phyloP scores from a whole-genome alignment of 2,329 filamentous ascomycete species.

The Fusarium sambucinum region DNA sequence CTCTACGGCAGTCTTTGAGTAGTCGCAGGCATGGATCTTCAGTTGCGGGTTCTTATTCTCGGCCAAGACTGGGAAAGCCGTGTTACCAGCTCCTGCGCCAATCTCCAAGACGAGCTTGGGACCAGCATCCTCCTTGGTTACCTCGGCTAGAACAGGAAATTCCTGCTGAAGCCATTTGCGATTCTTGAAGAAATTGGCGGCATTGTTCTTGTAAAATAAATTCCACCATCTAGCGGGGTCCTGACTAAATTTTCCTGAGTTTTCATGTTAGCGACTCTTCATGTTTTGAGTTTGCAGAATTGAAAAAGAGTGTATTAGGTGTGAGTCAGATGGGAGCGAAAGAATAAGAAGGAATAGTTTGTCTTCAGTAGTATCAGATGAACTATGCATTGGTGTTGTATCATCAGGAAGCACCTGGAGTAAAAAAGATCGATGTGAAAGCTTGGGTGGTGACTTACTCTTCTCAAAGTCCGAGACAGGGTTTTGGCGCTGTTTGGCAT shows the following conservation, averaged over 20 bases:
- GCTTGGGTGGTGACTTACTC: constrained; percentile 62
- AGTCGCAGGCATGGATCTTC: constrained; percentile 94
- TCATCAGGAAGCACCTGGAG: constrained; percentile 65
- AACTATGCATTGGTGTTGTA: constrained; percentile 74
- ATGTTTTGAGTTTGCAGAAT: constrained; percentile 32
- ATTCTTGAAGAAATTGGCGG: constrained; percentile 98
- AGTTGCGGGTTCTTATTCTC: constrained; percentile 85
- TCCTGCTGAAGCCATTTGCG: constrained; percentile 97
- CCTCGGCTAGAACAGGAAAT: constrained; percentile 85
- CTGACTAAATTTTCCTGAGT: constrained; percentile 81
- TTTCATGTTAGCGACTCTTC: constrained; percentile 55
- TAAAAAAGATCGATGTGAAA: constrained; percentile 2
- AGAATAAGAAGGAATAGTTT: constrained; percentile 69
- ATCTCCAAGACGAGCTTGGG: constrained; percentile 84
- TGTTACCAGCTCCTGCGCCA: constrained; percentile 95
- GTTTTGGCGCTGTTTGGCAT: constrained; percentile 82
- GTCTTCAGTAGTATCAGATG: constrained; percentile 77
- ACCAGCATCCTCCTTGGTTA: constrained; percentile 78
- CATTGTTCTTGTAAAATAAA: constrained; percentile 97
- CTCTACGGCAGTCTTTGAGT: constrained; percentile 93
- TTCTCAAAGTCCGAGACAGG: constrained; percentile 96
- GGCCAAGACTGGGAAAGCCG: constrained; percentile 88
- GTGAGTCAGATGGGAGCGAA: constrained; percentile 78
- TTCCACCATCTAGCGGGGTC: constrained; percentile 98
- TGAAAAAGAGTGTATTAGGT: constrained; percentile 29